Conservation (phyloP, 2,329 filamentous ascomycete species). For the Fusarium guadeloupense region DNA sequence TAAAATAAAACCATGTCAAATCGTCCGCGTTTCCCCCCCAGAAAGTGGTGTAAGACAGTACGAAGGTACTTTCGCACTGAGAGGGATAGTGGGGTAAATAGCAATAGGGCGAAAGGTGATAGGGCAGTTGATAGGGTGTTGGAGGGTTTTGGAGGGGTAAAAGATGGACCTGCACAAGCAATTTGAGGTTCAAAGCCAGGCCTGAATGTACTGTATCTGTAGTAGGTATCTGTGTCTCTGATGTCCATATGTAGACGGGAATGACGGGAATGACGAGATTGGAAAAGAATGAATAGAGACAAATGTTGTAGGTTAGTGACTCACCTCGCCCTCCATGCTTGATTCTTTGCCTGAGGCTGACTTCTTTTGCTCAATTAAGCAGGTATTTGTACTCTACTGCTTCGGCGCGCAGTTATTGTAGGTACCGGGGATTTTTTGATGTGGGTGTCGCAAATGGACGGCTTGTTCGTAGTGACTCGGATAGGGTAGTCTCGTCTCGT, state of each 20-base stretch:
- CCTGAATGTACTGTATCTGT: not conserved
- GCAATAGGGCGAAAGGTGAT: conserved; percentile 20
- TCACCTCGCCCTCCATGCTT: conserved; percentile 43
- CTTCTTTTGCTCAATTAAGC: too few relatives aligned
- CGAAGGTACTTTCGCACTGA: conserved; percentile 35
- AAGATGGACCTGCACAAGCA: conserved; percentile 27
- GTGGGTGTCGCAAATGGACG: conserved; percentile 26
- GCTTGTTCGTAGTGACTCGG: conserved; percentile 8
- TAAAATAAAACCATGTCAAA: conserved; percentile 37
- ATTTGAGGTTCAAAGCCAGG: conserved; percentile 21
- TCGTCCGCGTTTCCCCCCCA: conserved; percentile 15
- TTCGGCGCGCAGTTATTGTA: conserved; percentile 15
- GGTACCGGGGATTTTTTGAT: conserved; percentile 21
- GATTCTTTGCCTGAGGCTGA: conserved; percentile 7
- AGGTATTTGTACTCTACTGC: too few relatives aligned
- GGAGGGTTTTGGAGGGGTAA: conserved; percentile 39
- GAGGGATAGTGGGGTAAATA: conserved; percentile 19
- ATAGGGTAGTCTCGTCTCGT: not conserved
- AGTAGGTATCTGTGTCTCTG: not conserved
- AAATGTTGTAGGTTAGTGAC: conserved; percentile 10
- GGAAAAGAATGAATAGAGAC: not conserved
- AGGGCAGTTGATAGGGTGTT: conserved; percentile 29
- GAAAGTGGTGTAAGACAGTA: conserved; percentile 37
- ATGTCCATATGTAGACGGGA: too few relatives aligned
- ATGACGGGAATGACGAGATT: too few relatives aligned